phyloP scores from a whole-genome alignment of 2,329 filamentous ascomycete species.

The Talaromyces sp. region DNA sequence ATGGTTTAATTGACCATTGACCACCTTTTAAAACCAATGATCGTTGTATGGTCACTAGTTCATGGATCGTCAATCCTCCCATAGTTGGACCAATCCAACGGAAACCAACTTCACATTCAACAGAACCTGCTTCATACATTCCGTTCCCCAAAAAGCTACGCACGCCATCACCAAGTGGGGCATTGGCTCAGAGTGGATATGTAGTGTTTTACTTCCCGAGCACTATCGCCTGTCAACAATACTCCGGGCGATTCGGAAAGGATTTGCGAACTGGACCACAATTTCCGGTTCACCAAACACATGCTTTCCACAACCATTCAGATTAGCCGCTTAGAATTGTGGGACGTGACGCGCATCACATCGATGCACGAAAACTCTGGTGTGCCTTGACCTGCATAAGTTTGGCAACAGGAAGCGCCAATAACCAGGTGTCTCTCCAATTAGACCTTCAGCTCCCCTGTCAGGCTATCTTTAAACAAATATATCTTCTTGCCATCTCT shows the following conservation, averaged over 20 bases:
- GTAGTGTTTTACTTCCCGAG: neutral
- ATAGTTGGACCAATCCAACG: too few relatives aligned
- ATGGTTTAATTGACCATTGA: too few relatives aligned
- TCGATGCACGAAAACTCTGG: neutral
- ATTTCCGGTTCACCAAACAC: neutral
- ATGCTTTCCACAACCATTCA: neutral
- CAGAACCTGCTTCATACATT: too few relatives aligned
- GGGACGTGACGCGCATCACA: conserved; percentile 8
- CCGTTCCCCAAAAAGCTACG: too few relatives aligned
- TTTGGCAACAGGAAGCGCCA: conserved; percentile 2
- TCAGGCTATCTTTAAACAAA: neutral
- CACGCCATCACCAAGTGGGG: neutral
- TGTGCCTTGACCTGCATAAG: conserved; percentile 9
- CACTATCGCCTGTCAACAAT: neutral
- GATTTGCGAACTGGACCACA: neutral
- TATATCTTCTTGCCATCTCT: neutral
- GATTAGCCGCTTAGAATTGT: neutral
- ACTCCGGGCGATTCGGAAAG: neutral
- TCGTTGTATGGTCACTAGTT: too few relatives aligned
- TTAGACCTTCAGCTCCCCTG: neutral
- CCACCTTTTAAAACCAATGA: too few relatives aligned
- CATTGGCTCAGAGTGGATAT: neutral
- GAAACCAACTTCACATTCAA: too few relatives aligned
- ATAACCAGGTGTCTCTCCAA: conserved; percentile 5
- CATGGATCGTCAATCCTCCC: too few relatives aligned